These are phyloP conservation scores for Vitis amurensis DNA, from an alignment of 164 flowering plant genomes.

Conservation along the genomic window DNA sequence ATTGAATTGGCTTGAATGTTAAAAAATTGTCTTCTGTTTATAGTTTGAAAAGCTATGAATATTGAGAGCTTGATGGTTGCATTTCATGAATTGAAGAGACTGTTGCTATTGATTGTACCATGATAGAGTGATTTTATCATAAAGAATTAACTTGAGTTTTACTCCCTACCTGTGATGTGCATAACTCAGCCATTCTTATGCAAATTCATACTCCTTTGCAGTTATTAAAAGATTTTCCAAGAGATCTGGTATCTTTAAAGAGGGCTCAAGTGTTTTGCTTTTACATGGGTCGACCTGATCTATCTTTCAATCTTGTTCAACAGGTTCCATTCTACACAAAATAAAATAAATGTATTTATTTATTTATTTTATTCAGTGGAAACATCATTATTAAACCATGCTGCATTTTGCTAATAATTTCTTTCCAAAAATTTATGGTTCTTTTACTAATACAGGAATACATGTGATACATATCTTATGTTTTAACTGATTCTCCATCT, in stretches of 20 bases:
- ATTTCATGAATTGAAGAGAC: not conserved
- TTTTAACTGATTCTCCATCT: not conserved
- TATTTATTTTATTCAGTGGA: not conserved
- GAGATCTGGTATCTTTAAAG: slow-evolving; percentile 75
- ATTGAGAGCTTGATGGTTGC: not conserved
- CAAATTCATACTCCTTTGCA: slow-evolving; percentile 27
- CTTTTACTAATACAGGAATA: not conserved
- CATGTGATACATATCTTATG: not conserved
- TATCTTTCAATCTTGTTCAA: slow-evolving; percentile 60
- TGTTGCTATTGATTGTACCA: not conserved
- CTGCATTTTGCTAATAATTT: not conserved
- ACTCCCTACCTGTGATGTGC: not conserved
- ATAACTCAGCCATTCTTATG: not conserved
- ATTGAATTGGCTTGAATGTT: too few relatives aligned
- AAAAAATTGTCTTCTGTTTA: too few relatives aligned
- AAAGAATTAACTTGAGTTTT: not conserved
- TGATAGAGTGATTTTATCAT: not conserved
- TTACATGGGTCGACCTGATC: slow-evolving; percentile 78
- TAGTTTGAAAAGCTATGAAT: not conserved
- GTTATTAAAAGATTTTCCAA: slow-evolving; percentile 71
- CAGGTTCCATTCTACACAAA: slow-evolving; percentile 47
- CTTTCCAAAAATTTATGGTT: not conserved
- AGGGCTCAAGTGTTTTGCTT: slow-evolving; percentile 79
- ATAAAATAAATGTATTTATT: too few relatives aligned
- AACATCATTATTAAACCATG: not conserved